Conservation (phyloP, 331 rosid genomes). For the Cydonia oblonga region DNA sequence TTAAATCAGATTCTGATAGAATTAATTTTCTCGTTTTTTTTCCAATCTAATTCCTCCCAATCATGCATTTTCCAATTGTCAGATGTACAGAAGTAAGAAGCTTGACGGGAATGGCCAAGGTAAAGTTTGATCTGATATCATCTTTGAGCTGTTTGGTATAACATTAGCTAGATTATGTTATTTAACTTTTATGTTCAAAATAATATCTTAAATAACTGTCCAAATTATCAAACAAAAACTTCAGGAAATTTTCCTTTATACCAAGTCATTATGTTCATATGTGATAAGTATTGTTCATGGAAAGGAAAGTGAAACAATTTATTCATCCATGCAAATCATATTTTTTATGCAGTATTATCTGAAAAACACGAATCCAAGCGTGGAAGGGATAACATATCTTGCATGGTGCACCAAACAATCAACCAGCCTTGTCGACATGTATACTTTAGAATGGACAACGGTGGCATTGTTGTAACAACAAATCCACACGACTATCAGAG, state of each 20-base stretch:
- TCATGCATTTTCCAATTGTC: background rate
- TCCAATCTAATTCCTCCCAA: background rate
- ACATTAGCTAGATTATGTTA: no score
- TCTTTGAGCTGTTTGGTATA: background rate
- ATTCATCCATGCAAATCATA: background rate
- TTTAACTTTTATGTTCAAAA: no score
- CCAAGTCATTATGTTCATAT: no score
- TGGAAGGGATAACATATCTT: constrained; percentile 24
- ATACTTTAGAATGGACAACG: constrained; percentile 19
- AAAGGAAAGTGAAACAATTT: background rate
- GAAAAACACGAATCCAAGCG: constrained; percentile 20
- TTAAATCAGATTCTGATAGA: background rate
- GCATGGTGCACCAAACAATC: constrained; percentile 25
- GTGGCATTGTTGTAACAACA: background rate
- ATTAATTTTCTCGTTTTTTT: background rate
- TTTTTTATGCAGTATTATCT: constrained; percentile 33
- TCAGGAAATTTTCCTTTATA: no score
- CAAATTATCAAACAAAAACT: no score
- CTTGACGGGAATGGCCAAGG: constrained; percentile 89
- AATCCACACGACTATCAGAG: background rate
- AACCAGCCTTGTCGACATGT: constrained; percentile 15
- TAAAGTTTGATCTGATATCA: constrained; percentile 7
- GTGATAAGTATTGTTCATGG: no score
- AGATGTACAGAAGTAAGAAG: constrained; percentile 96
- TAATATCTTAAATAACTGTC: no score